phyloP scores from a whole-genome alignment of 495 filamentous ascomycete species.

The Choiromyces venosus region DNA sequence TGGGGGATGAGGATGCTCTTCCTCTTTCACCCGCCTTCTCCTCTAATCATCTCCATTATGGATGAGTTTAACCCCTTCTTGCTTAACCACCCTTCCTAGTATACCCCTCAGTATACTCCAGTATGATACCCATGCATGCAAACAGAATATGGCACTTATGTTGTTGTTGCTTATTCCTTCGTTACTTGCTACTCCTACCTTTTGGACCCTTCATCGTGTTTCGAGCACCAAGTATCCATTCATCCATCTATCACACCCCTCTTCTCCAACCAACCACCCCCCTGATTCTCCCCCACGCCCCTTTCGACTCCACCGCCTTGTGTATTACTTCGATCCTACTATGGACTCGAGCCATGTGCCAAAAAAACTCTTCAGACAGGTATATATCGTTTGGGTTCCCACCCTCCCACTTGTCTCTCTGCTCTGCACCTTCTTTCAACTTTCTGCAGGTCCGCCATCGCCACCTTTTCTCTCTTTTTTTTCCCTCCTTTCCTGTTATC shows the following conservation, averaged over 20 bases:
- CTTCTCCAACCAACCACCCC: conserved; percentile 19
- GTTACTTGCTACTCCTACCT: conserved; percentile 20
- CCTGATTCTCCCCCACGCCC: conserved; percentile 3
- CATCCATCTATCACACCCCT: not conserved
- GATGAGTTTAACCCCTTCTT: conserved; percentile 5
- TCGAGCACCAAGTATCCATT: conserved; percentile 6
- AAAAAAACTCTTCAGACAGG: not conserved
- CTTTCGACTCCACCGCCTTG: not conserved
- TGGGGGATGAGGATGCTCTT: not conserved
- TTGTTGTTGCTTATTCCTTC: conserved; percentile 12
- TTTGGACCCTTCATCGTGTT: conserved; percentile 13
- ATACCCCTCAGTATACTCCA: not conserved
- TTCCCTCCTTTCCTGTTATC: conserved; percentile 26
- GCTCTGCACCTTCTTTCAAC: conserved; percentile 23
- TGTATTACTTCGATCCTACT: conserved; percentile 5
- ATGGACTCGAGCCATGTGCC: conserved; percentile 8
- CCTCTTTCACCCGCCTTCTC: not conserved
- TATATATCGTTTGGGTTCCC: conserved; percentile 23
- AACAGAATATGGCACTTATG: conserved; percentile 7
- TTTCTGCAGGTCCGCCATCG: conserved; percentile 26
- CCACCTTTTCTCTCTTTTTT: conserved; percentile 9
- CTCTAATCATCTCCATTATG: conserved; percentile 6
- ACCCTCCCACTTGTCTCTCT: conserved; percentile 8
- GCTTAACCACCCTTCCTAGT: not conserved
- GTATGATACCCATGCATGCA: conserved; percentile 11